Percentiles rank a stretch among this genome's conserved stretches.
These are phyloP conservation scores for Aspergillus versicolor DNA, from an alignment of 2,329 filamentous ascomycete genomes.

Conservation along the genomic window DNA sequence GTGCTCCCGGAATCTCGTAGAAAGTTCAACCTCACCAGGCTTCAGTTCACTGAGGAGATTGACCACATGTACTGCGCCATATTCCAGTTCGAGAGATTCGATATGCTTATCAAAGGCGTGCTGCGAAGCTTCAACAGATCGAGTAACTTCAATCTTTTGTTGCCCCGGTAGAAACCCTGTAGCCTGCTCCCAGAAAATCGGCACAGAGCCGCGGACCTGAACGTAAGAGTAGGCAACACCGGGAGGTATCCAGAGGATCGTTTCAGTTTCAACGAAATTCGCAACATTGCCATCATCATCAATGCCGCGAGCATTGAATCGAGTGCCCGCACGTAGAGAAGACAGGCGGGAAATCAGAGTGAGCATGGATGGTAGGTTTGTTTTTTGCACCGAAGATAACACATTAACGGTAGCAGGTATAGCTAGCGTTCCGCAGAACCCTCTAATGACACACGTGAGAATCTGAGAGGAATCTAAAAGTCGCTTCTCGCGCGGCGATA, in stretches of 20 bases:
- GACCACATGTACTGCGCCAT: constrained; percentile 87
- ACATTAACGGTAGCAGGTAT: constrained; percentile 77
- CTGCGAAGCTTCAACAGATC: constrained; percentile 86
- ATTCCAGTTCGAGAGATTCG: constrained; percentile 77
- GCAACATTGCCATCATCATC: constrained; percentile 97
- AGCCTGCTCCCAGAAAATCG: constrained; percentile 95
- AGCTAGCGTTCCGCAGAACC: constrained; percentile 83
- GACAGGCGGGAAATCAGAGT: constrained; percentile 91
- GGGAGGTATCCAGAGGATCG: constrained; percentile 80
- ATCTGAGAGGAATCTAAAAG: constrained; percentile 84
- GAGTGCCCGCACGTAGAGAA: constrained; percentile 84
- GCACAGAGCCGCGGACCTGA: constrained; percentile 88
- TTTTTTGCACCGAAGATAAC: constrained; percentile 60
- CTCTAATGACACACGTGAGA: constrained; percentile 88
- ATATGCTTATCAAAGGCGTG: constrained; percentile 97
- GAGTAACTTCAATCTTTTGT: constrained; percentile 89
- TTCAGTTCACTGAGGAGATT: constrained; percentile 93
- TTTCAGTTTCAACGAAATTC: constrained; percentile 98
- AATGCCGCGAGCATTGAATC: constrained; percentile 96
- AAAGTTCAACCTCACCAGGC: constrained; percentile 80
- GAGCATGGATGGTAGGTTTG: constrained; percentile 76
- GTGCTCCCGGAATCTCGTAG: constrained; percentile 74
- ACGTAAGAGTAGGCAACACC: constrained; percentile 85
- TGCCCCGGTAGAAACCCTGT: constrained; percentile 85
- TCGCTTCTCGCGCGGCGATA: constrained; percentile 71